phyloP scores from a whole-genome alignment of 2,329 filamentous ascomycete species.

The Diaporthe destruens region DNA sequence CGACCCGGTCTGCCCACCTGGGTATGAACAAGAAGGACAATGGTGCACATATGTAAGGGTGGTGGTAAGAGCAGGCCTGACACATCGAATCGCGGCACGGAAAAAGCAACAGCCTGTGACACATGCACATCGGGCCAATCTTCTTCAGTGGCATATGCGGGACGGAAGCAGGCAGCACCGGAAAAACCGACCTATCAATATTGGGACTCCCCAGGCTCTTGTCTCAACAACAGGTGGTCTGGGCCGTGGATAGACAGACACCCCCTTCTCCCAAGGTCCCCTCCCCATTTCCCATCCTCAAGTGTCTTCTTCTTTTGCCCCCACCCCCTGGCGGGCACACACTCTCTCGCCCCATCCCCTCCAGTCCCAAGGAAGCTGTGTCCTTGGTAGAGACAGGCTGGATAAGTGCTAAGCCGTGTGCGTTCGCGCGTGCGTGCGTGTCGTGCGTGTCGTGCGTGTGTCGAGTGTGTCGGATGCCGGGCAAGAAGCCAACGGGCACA shows the following conservation, averaged over 20 bases:
- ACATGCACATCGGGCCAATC: constrained; percentile 31
- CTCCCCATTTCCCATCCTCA: neutral
- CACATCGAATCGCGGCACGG: constrained; percentile 18
- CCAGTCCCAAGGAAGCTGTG: neutral
- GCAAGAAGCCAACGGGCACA: constrained; percentile 1
- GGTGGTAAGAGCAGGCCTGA: constrained; percentile 1
- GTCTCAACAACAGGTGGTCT: constrained; percentile 28
- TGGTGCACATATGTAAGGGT: constrained; percentile 17
- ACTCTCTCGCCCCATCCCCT: neutral
- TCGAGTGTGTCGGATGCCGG: constrained; percentile 18
- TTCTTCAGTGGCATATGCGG: constrained; percentile 31
- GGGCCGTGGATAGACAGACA: neutral
- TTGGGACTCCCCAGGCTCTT: constrained; percentile 14
- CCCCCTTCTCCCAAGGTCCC: neutral
- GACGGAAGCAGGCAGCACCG: constrained; percentile 29
- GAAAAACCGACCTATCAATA: constrained; percentile 32
- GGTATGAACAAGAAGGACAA: constrained; percentile 20
- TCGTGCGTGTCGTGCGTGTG: neutral
- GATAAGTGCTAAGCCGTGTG: constrained; percentile 12
- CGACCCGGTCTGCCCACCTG: constrained; percentile 10
- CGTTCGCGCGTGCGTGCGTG: constrained; percentile 2
- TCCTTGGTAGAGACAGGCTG: neutral
- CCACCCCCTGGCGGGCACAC: no score
- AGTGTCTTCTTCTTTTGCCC: neutral
- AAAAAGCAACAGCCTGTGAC: constrained; percentile 28